Evolutionary conservation across 1,284 basidiomycete genomes (phyloP).

Genomic region (Rhodotorula sp.): DNA sequence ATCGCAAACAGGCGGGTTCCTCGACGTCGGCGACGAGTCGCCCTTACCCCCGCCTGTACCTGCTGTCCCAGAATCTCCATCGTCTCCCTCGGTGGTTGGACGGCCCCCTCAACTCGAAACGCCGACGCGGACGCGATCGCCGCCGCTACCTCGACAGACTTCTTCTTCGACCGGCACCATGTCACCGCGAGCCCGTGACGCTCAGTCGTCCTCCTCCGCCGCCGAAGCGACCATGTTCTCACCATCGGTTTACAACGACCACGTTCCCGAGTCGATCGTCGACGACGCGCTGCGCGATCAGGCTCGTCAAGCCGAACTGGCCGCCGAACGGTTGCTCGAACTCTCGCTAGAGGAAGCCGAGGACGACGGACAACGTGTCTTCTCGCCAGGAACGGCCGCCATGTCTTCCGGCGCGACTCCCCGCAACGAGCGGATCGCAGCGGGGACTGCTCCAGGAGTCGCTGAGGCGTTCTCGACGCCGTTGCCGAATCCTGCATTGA

Average conservation of each 20-base stretch:
- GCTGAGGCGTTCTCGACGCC: constrained; percentile 3
- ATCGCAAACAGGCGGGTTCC: neutral
- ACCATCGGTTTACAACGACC: neutral
- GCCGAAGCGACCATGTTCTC: neutral
- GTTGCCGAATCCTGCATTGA: constrained; percentile 6
- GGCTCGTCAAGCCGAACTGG: constrained; percentile 83
- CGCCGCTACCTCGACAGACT: neutral
- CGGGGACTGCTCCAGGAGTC: neutral
- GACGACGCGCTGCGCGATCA: constrained; percentile 80
- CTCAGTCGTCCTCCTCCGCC: neutral
- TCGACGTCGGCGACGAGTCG: neutral
- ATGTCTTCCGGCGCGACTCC: neutral
- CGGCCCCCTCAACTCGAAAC: neutral
- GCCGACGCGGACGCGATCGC: neutral
- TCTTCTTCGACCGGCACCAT: neutral
- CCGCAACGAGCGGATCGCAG: neutral
- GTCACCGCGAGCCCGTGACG: neutral
- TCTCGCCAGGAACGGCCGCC: neutral
- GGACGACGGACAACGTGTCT: neutral
- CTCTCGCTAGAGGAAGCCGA: constrained; percentile 26
- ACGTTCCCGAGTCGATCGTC: constrained; percentile 59
- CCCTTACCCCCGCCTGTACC: neutral
- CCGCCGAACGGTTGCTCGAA: constrained; percentile 59
- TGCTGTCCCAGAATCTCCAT: neutral
- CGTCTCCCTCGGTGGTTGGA: neutral